A percentile compares a stretch with the other conserved stretches of the same genome.
Evolutionary conservation across 2,329 filamentous ascomycete species (phyloP).

Genomic region (Aspergillus sp.): DNA sequence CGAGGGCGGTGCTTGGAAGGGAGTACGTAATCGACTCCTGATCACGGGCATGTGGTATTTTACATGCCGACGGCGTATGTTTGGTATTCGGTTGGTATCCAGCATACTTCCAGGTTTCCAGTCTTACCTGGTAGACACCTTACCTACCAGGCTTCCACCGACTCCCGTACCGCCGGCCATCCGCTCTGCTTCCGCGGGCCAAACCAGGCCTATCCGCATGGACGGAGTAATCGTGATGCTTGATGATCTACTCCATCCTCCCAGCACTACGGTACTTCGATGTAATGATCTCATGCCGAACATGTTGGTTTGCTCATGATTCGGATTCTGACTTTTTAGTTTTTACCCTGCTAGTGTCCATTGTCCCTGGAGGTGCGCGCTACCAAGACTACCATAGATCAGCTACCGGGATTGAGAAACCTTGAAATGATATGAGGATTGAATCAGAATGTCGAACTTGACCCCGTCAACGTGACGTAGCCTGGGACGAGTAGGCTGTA

Average conservation of each 20-base stretch:
- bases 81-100: conserved; percentile 6
- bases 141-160: no score
- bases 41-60: conserved; percentile 1
- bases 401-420: background rate
- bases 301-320: background rate
- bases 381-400: background rate
- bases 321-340: background rate
- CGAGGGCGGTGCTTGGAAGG: background rate
- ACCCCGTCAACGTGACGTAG: no score
- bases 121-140: no score
- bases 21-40: background rate
- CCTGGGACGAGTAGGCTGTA: no score
- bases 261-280: no score
- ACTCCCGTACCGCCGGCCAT: background rate
- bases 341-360: no score
- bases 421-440: no score
- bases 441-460: no score
- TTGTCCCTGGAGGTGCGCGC: no score
- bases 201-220: background rate
- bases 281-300: background rate
- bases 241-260: no score
- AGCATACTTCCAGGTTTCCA: background rate
- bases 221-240: no score
- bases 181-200: conserved; percentile 4
- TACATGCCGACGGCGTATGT: conserved; percentile 9